phyloP scores from a whole-genome alignment of 2,329 filamentous ascomycete species.

The Ceratocystis eucalypticola region DNA sequence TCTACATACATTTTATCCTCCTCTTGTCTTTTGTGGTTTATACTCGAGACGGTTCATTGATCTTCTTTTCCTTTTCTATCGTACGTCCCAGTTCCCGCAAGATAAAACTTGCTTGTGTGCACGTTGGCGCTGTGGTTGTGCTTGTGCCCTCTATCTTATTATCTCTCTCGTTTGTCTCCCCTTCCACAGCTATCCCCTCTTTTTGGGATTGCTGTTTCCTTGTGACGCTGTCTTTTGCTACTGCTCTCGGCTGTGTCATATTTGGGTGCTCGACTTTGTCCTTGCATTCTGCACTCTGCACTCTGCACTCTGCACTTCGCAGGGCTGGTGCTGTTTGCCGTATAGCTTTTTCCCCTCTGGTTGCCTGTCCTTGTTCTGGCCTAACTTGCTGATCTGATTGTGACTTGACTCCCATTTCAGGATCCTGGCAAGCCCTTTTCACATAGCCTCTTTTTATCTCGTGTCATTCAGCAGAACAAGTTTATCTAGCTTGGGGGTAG shows the following conservation, averaged over 20 bases:
- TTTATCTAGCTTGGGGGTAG: not conserved
- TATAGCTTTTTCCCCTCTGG: not conserved
- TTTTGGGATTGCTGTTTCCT: not conserved
- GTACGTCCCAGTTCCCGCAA: not conserved
- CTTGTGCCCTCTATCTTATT: not conserved
- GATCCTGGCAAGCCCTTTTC: not conserved
- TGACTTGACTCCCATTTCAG: constrained; percentile 2
- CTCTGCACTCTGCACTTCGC: not conserved
- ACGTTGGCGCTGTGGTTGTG: not conserved
- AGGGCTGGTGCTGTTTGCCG: not conserved
- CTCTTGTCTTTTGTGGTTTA: not conserved
- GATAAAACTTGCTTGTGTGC: not conserved
- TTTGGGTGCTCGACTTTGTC: not conserved
- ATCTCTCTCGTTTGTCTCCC: not conserved
- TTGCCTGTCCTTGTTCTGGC: not conserved
- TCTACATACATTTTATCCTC: constrained; percentile 2
- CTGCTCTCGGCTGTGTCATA: not conserved
- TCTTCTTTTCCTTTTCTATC: not conserved
- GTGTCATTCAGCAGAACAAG: not conserved
- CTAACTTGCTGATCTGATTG: constrained; percentile 4
- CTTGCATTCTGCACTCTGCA: not conserved
- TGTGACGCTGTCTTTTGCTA: not conserved
- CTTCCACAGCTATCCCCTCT: not conserved
- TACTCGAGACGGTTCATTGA: not conserved
- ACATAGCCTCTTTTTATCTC: not conserved